Percentiles rank a stretch among this genome's conserved stretches.
Evolutionary conservation across 768 basidiomycete genomes (phyloP).

Genomic region (Trametes gibbosa): DNA sequence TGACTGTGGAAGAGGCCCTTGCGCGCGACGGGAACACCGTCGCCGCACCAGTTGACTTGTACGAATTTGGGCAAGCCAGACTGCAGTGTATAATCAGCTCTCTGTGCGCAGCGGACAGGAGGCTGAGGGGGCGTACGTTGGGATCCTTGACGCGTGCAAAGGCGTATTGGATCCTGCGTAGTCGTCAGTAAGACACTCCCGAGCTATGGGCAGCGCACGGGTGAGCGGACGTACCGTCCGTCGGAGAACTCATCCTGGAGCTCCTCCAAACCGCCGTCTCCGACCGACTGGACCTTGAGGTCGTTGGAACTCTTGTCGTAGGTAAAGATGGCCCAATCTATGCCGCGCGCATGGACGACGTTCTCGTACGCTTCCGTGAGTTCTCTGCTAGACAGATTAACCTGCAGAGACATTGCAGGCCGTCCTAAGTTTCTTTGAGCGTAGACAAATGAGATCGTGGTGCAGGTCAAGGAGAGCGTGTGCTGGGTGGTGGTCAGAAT

Average conservation of each 20-base stretch:
- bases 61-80: slow-evolving; percentile 87
- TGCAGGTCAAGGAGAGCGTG: not conserved
- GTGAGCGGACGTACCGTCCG: slow-evolving; percentile 58
- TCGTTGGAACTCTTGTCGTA: slow-evolving; percentile 83
- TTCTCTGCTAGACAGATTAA: slow-evolving; percentile 74
- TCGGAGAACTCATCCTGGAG: slow-evolving; percentile 94
- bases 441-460: not conserved
- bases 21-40: slow-evolving; percentile 88
- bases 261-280: slow-evolving; percentile 86
- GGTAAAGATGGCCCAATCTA: slow-evolving; percentile 79
- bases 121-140: slow-evolving; percentile 50
- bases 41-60: slow-evolving; percentile 96
- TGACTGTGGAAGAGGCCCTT: slow-evolving; percentile 94
- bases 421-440: not conserved
- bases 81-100: slow-evolving; percentile 34
- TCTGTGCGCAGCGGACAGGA: not conserved
- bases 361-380: slow-evolving; percentile 73
- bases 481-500: no score
- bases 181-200: not conserved
- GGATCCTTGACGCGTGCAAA: slow-evolving; percentile 84
- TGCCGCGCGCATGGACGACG: slow-evolving; percentile 61
- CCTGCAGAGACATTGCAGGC: slow-evolving; percentile 66
- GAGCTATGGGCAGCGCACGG: not conserved
- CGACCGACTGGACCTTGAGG: slow-evolving; percentile 82
- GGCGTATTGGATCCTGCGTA: slow-evolving; percentile 85